phyloP scores from a whole-genome alignment of 2,329 filamentous ascomycete genomes.

The Clonostachys sp. region DNA sequence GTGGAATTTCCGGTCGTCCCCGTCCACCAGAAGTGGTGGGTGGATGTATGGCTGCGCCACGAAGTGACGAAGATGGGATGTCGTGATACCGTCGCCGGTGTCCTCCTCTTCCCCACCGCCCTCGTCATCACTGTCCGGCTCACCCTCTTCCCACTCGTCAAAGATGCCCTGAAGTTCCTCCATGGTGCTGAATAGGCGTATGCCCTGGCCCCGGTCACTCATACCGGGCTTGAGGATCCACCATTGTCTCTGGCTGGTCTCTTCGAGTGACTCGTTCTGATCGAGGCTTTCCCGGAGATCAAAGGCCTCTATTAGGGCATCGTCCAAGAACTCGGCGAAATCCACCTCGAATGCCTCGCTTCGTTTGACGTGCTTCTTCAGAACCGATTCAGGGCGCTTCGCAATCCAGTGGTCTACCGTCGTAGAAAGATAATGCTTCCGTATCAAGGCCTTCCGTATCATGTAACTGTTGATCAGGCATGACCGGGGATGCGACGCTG shows the following conservation, averaged over 20 bases:
- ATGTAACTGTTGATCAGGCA: slow-evolving; percentile 84
- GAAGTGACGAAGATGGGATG: slow-evolving; percentile 92
- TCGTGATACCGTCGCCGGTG: slow-evolving; percentile 59
- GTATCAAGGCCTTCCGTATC: slow-evolving; percentile 92
- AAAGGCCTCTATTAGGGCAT: slow-evolving; percentile 84
- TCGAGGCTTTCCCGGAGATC: slow-evolving; percentile 77
- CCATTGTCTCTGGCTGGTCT: slow-evolving; percentile 61
- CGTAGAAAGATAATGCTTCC: slow-evolving; percentile 87
- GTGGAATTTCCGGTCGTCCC: slow-evolving; percentile 82
- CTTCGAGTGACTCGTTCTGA: slow-evolving; percentile 18
- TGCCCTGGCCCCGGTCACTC: slow-evolving; percentile 94
- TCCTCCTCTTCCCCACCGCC: slow-evolving; percentile 32
- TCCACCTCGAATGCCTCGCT: slow-evolving; percentile 90
- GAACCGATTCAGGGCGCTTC: slow-evolving; percentile 70
- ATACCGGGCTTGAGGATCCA: slow-evolving; percentile 98
- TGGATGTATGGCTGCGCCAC: slow-evolving; percentile 94
- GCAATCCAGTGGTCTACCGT: slow-evolving; percentile 82
- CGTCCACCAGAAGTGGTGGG: slow-evolving; percentile 66
- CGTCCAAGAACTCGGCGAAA: slow-evolving; percentile 94
- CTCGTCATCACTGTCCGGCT: slow-evolving; percentile 60
- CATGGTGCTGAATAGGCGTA: slow-evolving; percentile 81
- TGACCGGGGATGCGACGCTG: slow-evolving; percentile 54
- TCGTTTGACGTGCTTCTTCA: slow-evolving; percentile 69
- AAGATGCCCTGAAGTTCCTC: slow-evolving; percentile 83
- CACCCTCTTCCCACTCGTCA: slow-evolving; percentile 78